Base-by-base conservation (phyloP, 352 stramenopile genomes). In the Elongisporangium anandrum region DNA sequence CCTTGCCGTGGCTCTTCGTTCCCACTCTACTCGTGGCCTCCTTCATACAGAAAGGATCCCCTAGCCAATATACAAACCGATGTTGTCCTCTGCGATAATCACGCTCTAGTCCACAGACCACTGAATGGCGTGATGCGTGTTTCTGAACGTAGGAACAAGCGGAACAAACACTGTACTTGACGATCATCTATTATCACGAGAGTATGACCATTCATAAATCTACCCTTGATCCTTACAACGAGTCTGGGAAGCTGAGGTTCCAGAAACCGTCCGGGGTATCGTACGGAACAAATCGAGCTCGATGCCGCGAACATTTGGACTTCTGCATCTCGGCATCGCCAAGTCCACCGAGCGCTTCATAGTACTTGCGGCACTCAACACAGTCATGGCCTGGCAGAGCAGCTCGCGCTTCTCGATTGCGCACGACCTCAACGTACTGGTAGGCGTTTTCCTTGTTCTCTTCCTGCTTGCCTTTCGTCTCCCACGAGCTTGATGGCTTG, bases 251-350 rank as follows among this genome's bases (percentile, higher is more conserved):
- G 56, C 77, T 94, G 17, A 94, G 64, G 21, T 82, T 72, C 85
- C 85, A 94, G 57, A 94, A 94, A 59, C 91, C 85, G 54, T 94
- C 82, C 7, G 85, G 85, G n/a, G 85, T 94, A 47, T 90, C 67
- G 61, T 89, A 88, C 21, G 79, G 82, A 52, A 90, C 70, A 34
- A 80, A 89, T 52, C 77, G 69, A 8, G 85, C 85, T 15, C 85
- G 85, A 63, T 94, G 85, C 8, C 85, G 80, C 26, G 85, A 94
- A 58, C 85, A 94, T 38, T 70, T 75, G 57, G 68, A 61, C 61
- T 84, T 85, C 19, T 85, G 73, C 21, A 64, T 59, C 12, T 71
- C 69, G 9, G 60, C 63, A 7, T 73, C 51, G 15, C 82, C 66
- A 12, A 84, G 38, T 23, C 64, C 79, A 16, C 72, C 77, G 38